phyloP scores from a whole-genome alignment of 2,329 filamentous ascomycete species.

The Exophiala xenobiotica region DNA sequence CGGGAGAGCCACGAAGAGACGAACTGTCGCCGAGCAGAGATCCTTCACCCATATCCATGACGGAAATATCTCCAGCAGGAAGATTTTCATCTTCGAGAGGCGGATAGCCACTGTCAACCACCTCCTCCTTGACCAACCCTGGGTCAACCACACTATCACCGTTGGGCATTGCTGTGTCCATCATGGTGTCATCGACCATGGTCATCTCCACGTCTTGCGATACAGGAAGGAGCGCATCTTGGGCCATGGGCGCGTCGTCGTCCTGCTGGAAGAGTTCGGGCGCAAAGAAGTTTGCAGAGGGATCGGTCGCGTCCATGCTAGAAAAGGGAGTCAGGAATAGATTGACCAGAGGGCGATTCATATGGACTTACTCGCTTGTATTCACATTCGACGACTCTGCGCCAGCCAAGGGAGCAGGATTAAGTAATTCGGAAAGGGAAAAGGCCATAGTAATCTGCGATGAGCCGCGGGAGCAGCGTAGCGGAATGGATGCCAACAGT shows the following conservation, averaged over 20 bases:
- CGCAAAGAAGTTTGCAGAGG: conserved; percentile 21
- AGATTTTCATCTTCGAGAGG: conserved; percentile 16
- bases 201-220: conserved; percentile 19
- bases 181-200: conserved; percentile 19
- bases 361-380: conserved; percentile 2
- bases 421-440: conserved; percentile 20
- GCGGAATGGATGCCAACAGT: background rate
- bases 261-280: conserved; percentile 28
- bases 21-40: conserved; percentile 4
- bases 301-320: conserved; percentile 19
- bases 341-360: background rate
- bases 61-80: conserved; percentile 2
- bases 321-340: conserved; percentile 1
- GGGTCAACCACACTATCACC: conserved; percentile 6
- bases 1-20: conserved; percentile 4
- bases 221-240: conserved; percentile 14
- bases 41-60: conserved; percentile 15
- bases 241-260: conserved; percentile 18
- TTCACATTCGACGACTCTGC: background rate
- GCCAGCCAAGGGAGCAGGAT: conserved; percentile 14
- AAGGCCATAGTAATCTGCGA: conserved; percentile 14
- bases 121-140: conserved; percentile 21
- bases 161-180: conserved; percentile 5
- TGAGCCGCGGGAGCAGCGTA: background rate
- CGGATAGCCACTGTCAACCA: conserved; percentile 17